Evolutionary conservation across 2,329 filamentous ascomycete genomes (phyloP).

Genomic region (Botrytis fabae): DNA sequence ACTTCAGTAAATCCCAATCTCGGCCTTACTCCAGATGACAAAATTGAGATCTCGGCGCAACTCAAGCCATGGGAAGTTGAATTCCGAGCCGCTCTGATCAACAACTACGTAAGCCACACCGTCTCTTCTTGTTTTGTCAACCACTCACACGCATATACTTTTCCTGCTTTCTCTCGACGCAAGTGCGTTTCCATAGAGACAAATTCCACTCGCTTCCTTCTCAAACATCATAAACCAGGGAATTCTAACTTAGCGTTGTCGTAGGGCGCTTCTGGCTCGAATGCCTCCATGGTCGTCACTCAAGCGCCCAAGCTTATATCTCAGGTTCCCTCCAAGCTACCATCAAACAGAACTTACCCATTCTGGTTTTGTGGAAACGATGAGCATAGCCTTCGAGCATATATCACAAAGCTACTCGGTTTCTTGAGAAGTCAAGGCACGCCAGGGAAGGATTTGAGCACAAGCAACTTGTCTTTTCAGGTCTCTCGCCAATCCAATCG

Average conservation of each 20-base stretch:
- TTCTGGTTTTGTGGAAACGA: constrained; percentile 31
- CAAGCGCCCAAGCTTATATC: background rate
- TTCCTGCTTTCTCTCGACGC: too few relatives aligned
- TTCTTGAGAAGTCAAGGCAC: background rate
- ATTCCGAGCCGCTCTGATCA: constrained; percentile 28
- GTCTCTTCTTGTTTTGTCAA: too few relatives aligned
- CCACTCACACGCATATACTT: too few relatives aligned
- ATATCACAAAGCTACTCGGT: constrained; percentile 25
- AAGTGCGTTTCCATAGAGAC: too few relatives aligned
- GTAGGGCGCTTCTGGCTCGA: constrained; percentile 34
- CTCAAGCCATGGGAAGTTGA: background rate
- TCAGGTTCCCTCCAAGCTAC: background rate
- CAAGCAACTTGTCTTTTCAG: constrained; percentile 41
- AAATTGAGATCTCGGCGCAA: background rate
- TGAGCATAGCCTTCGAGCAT: constrained; percentile 28
- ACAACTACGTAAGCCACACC: constrained; percentile 20
- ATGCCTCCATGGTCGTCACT: constrained; percentile 27
- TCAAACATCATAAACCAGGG: too few relatives aligned
- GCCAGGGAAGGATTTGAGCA: constrained; percentile 27
- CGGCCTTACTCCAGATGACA: background rate
- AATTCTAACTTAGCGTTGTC: too few relatives aligned
- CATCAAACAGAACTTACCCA: background rate
- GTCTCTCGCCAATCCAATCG: constrained; percentile 40
- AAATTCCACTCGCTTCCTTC: too few relatives aligned
- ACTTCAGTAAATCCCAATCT: constrained; percentile 39